Conservation (phyloP, 192 early-diverging fungal genomes). For the Backusella liffmaniae region DNA sequence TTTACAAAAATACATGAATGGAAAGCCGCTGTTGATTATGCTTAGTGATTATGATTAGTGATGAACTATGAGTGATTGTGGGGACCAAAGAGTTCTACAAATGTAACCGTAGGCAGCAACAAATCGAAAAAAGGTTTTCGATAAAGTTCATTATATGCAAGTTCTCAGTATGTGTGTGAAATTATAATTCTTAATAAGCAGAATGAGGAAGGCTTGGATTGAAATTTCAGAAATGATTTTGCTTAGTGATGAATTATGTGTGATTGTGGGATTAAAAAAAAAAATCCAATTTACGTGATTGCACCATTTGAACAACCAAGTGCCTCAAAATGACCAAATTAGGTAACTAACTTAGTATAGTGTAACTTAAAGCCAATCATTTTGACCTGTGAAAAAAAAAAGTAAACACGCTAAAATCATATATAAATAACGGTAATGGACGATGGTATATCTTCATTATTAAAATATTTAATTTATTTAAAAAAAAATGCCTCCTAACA, state of each 20-base stretch:
- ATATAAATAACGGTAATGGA: background rate
- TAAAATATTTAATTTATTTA: background rate
- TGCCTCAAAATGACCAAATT: too few relatives aligned
- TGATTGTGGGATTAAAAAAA: background rate
- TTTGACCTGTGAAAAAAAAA: background rate
- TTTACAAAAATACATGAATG: background rate
- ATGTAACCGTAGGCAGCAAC: too few relatives aligned
- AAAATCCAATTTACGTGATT: background rate
- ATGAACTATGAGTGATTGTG: background rate
- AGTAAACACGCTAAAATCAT: background rate
- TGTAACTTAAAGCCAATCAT: background rate
- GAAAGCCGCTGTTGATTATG: background rate
- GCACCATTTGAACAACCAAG: background rate
- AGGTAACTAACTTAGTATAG: background rate
- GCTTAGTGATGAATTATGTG: background rate
- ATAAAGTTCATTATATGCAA: too few relatives aligned
- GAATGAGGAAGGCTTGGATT: too few relatives aligned
- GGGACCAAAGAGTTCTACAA: too few relatives aligned
- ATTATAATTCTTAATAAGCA: too few relatives aligned
- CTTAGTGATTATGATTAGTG: background rate
- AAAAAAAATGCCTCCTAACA: slow-evolving; percentile 5
- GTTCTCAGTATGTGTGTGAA: too few relatives aligned
- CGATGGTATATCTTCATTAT: background rate
- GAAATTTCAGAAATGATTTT: background rate
- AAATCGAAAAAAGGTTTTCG: too few relatives aligned